A percentile compares a stretch with the other conserved stretches of the same genome.
These are phyloP conservation scores for Suillus luteus DNA, from an alignment of 768 basidiomycete genomes.

Conservation along the genomic window DNA sequence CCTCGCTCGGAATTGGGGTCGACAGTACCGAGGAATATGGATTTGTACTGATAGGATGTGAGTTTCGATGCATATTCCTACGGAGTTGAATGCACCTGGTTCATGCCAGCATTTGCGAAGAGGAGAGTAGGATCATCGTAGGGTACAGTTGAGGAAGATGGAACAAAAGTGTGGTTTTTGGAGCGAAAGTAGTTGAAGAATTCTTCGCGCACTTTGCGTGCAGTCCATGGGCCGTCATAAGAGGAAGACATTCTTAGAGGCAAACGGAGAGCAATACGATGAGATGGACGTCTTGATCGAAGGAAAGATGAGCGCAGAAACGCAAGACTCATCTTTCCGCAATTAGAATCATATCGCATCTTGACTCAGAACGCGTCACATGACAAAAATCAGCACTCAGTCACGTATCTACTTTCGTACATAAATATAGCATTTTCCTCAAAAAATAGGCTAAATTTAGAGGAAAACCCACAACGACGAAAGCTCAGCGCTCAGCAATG, in stretches of 20 bases:
- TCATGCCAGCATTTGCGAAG: conserved; percentile 99
- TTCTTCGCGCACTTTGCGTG: conserved; percentile 79
- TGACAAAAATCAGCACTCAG: not conserved
- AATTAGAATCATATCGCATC: conserved; percentile 9
- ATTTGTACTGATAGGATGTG: conserved; percentile 71
- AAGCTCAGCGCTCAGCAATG: no score
- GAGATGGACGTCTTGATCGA: conserved; percentile 26
- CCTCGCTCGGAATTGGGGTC: conserved; percentile 92
- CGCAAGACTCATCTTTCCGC: conserved; percentile 15
- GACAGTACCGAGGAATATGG: conserved; percentile 96
- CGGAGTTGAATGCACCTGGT: conserved; percentile 58
- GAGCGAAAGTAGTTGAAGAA: conserved; percentile 89
- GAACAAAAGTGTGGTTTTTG: conserved; percentile 84
- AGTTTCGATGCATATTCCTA: not conserved
- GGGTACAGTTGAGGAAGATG: conserved; percentile 90
- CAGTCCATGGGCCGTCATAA: conserved; percentile 63
- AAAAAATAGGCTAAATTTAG: not conserved
- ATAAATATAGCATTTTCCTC: not conserved
- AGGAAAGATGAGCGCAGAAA: conserved; percentile 16
- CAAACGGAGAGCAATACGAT: conserved; percentile 5
- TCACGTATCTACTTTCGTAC: not conserved
- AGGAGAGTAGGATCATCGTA: conserved; percentile 97
- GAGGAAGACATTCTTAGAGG: conserved; percentile 30
- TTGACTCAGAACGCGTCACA: conserved; percentile 16
- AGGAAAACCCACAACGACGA: not conserved